Base-by-base conservation (phyloP, 1,139 yeast species). In the Pichia sp. region DNA sequence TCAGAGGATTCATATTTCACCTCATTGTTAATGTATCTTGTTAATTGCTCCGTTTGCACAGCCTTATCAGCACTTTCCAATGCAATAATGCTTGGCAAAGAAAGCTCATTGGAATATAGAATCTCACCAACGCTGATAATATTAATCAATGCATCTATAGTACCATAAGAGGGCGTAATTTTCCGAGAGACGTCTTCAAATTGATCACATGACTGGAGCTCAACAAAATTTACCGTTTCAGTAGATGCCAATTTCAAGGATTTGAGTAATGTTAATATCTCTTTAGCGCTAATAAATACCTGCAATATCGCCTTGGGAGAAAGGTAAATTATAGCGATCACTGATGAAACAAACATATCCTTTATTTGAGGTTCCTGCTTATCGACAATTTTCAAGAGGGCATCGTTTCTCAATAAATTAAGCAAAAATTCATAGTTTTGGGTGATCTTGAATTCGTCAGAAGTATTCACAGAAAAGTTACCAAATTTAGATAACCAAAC, bases 41-140 rank as follows among this genome's bases (percentile, higher is more conserved):
- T 34, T 18, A 55, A 34, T 38, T 54, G 51, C 6, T 22, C 14
- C 9, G 42, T 26, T 34, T 56, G 61, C 6, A 13, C 35, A 1
- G 37, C 22, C 19, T 40, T 31, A 2, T 44, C 34, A 1, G 59
- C 47, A 28, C 55, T 56, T 30, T 64, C 62, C 28, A 68, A 53
- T 10, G 50, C 38, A 18, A 67, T 50, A 38, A 60, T 67, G 31
- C 62, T 59, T 5, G 50, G 39, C 9, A 72, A 52, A 0, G 74
- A 61, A 12, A 69, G 51, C 29, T 62, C 66, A 38, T 63, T 70
- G 0, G 72, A 65, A 39, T 61, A 66, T 16, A 72, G 55, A 29
- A 59, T 54, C 37, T 65, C 66, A 40, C 73, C 71, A 1, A 65
- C 61, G 10, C 56, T 59, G 9, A 69, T 54, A 14, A 58, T 53